These are phyloP conservation scores for Chalciporus sp. DNA, from an alignment of 1,284 basidiomycete species.

Conservation along the genomic window DNA sequence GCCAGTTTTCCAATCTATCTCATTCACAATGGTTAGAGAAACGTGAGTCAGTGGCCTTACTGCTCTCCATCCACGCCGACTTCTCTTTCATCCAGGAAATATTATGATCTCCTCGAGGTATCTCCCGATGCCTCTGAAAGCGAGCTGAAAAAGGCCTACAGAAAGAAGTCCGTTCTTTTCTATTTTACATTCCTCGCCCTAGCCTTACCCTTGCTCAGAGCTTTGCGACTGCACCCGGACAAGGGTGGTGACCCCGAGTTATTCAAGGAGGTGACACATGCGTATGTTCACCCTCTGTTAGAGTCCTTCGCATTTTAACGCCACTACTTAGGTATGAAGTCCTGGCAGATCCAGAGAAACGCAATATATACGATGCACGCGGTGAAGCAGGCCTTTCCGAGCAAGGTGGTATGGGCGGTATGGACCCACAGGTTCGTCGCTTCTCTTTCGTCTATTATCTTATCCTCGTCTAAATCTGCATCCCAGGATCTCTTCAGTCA, in stretches of 20 bases:
- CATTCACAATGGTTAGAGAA: slow-evolving; percentile 64
- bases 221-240: slow-evolving; percentile 91
- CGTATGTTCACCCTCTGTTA: slow-evolving; percentile 54
- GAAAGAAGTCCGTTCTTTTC: slow-evolving; percentile 72
- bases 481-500: slow-evolving; percentile 94
- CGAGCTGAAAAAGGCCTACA: slow-evolving; percentile 93
- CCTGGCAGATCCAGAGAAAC: slow-evolving; percentile 88
- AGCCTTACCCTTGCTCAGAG: slow-evolving; percentile 50
- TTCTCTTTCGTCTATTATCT: neutral
- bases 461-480: slow-evolving; percentile 5
- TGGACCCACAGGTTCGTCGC: slow-evolving; percentile 84
- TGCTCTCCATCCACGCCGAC: slow-evolving; percentile 10
- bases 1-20: slow-evolving; percentile 20
- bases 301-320: slow-evolving; percentile 6
- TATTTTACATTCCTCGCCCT: neutral
- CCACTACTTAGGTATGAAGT: slow-evolving; percentile 80
- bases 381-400: slow-evolving; percentile 93
- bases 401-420: slow-evolving; percentile 89
- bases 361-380: slow-evolving; percentile 85
- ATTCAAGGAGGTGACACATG: slow-evolving; percentile 98
- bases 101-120: slow-evolving; percentile 87
- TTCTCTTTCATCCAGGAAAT: slow-evolving; percentile 59
- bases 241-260: slow-evolving; percentile 96
- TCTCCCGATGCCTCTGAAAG: slow-evolving; percentile 74
- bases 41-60: slow-evolving; percentile 46